Evolutionary conservation across 345 rosid genomes (phyloP).

Genomic region (Noccaea bulbosa): DNA sequence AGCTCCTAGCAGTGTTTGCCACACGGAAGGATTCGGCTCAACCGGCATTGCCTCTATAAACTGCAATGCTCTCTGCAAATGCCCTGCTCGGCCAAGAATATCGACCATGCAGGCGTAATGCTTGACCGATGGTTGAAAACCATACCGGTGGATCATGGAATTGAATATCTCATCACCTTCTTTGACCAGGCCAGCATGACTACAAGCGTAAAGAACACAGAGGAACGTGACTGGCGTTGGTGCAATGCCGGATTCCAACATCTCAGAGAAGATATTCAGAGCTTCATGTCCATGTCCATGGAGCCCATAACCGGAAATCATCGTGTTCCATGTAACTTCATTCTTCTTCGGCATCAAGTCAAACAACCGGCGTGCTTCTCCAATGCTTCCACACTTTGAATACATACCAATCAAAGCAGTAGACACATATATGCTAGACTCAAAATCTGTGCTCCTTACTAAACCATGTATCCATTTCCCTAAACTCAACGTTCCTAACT

Average conservation of each 20-base stretch:
- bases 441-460: conserved; percentile 54
- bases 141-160: conserved; percentile 59
- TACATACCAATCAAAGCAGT: conserved; percentile 84
- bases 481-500: conserved; percentile 69
- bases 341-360: conserved; percentile 62
- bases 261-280: conserved; percentile 57
- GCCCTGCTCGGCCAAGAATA: conserved; percentile 80
- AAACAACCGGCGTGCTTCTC: conserved; percentile 64
- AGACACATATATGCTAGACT: conserved; percentile 65
- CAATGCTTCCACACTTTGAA: conserved; percentile 80
- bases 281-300: conserved; percentile 84
- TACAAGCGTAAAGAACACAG: conserved; percentile 74
- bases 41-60: conserved; percentile 64
- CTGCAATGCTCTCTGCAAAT: conserved; percentile 62
- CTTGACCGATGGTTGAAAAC: conserved; percentile 64
- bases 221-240: conserved; percentile 75
- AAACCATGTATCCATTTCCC: conserved; percentile 74
- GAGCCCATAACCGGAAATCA: conserved; percentile 82
- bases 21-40: conserved; percentile 67
- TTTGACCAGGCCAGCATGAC: conserved; percentile 77
- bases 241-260: conserved; percentile 53
- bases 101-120: conserved; percentile 88
- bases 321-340: conserved; percentile 85
- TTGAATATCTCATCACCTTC: conserved; percentile 68
- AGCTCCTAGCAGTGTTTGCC: conserved; percentile 79